A percentile compares a stretch with the other conserved stretches of the same genome.
Evolutionary conservation across 257 asterid genomes (phyloP).

Genomic region (Solanum gandarillasii): DNA sequence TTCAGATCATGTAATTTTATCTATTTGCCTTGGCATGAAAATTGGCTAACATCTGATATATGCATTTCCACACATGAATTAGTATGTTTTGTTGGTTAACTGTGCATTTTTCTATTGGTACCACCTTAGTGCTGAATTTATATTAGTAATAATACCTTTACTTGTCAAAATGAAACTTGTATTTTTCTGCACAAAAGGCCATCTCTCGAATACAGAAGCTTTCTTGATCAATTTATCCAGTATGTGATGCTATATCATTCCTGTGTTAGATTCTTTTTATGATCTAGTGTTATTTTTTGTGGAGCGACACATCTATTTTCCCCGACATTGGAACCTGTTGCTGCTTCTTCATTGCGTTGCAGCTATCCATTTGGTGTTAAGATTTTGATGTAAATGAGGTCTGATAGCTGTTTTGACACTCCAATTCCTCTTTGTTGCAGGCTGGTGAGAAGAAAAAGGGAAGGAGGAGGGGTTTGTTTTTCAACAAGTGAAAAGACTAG

Average conservation of each 20-base stretch:
- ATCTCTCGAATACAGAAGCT: not conserved
- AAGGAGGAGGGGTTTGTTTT: conserved; percentile 61
- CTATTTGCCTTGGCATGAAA: not conserved
- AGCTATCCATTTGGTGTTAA: not conserved
- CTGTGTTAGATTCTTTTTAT: not conserved
- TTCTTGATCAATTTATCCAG: not conserved
- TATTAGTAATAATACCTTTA: not conserved
- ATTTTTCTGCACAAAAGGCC: not conserved
- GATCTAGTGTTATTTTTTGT: not conserved
- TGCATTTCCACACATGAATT: not conserved
- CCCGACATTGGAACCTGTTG: not conserved
- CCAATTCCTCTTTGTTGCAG: conserved; percentile 28
- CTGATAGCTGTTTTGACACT: not conserved
- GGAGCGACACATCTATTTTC: not conserved
- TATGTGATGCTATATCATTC: not conserved
- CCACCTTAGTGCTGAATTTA: not conserved
- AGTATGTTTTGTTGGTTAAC: not conserved
- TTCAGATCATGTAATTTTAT: not conserved
- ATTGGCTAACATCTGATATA: not conserved
- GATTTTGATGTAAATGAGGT: not conserved
- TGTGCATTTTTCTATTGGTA: not conserved
- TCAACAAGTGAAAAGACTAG: conserved; percentile 33
- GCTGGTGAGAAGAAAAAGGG: conserved; percentile 77
- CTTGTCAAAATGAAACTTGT: not conserved
- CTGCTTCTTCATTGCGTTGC: not conserved